Base-by-base conservation (phyloP, 2,329 filamentous ascomycete species). In the Fusarium tuaranense region DNA sequence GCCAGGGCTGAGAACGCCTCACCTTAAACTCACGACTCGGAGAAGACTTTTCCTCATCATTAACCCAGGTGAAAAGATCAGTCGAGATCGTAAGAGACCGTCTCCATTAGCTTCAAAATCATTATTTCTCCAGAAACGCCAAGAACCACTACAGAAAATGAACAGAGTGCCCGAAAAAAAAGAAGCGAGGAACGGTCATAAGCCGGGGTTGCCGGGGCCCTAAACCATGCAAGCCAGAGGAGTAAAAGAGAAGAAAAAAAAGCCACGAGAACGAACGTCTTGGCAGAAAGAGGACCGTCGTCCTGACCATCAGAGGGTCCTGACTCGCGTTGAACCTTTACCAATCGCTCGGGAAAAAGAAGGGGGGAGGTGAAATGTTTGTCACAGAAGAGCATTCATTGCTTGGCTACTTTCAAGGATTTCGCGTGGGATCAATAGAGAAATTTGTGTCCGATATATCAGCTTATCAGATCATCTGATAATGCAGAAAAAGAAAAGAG, bases 401-500 rank as follows among this genome's bases (percentile, higher is more conserved):
- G 27, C 27, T 36, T 22, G 20, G 27, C 16, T 63, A 9, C 4
- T 13, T 22, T 5, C 34, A 39, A 30, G 32, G 30, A 38, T 63
- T 59, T 62, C 12, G 14, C 12, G n/a, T 55, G 48, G 38, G 48
- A 57, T 32, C 32, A 61, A 38, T 38, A 61, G 22, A 61, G 18
- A 57, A 32, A 32, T 32, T 60, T 39, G 16, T 39, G n/a, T 20
- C 63, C 58, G 32, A 39, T 58, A 38, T 59, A 51, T 63, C 59
- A 65, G 58, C 71, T 71, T 66, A 73, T 74, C 69, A 58, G 72
- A 74, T 72, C 46, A 72, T 75, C 73, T 69, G 73, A 75, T 75
- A 75, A 75, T 41, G 18, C 41, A 22, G 41, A 44, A 48, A 46
- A 65, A 30, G n/a, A 34, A 20, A 5, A 60, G 36, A 39, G 38